These are phyloP conservation scores for Phtheirospermum japonicum DNA, from an alignment of 257 asterid genomes.

Conservation along the genomic window DNA sequence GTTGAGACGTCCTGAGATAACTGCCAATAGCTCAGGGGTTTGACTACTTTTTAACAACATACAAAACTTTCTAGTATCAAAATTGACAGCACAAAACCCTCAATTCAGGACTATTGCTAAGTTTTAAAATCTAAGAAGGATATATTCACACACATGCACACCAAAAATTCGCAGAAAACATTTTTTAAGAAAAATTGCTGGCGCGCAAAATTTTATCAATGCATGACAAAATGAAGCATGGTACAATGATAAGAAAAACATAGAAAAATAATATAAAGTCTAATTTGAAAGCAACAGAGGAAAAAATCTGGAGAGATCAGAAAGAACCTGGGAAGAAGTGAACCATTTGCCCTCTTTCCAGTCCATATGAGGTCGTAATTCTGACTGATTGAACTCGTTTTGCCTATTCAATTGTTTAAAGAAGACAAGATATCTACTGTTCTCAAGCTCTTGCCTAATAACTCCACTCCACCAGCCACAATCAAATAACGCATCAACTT, in stretches of 20 bases:
- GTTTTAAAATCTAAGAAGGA: background rate
- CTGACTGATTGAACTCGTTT: conserved; percentile 38
- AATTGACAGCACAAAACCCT: background rate
- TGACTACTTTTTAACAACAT: conserved; percentile 16
- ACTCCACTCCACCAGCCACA: conserved; percentile 71
- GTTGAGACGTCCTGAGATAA: conserved; percentile 43
- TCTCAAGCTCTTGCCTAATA: conserved; percentile 50
- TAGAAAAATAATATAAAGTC: background rate
- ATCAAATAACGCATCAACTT: conserved; percentile 63
- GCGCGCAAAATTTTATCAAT: background rate
- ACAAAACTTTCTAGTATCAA: conserved; percentile 2
- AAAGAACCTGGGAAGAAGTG: conserved; percentile 63
- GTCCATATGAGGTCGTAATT: conserved; percentile 70
- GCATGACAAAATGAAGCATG: background rate
- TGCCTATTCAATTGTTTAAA: conserved; percentile 41
- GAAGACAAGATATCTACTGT: conserved; percentile 46
- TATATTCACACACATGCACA: background rate
- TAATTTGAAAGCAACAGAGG: conserved; percentile 4
- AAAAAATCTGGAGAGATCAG: conserved; percentile 14
- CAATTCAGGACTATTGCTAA: conserved; percentile 1
- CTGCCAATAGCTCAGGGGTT: conserved; percentile 21
- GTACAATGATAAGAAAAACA: background rate
- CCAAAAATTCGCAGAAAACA: background rate
- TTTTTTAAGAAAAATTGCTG: background rate
- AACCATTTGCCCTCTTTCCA: conserved; percentile 83